Base-by-base conservation (phyloP, 352 stramenopile species). In the Phytophthora pini region DNA sequence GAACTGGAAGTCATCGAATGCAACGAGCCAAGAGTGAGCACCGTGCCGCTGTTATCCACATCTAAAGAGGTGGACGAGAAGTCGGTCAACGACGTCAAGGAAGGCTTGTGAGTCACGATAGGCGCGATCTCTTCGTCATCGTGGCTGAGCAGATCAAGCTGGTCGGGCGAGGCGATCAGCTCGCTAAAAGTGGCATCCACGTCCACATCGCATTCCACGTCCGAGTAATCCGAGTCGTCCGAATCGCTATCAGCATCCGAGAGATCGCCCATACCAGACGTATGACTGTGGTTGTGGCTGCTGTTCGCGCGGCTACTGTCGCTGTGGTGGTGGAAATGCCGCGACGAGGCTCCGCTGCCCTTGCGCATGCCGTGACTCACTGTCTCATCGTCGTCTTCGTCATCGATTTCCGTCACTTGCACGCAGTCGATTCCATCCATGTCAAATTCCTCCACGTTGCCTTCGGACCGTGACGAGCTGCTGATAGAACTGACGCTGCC, bases 131-230 rank as follows among this genome's bases (percentile, higher is more conserved):
- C 84, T 12, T 92, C 82, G 38, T 90, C 82, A 32, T 90, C 85
- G 45, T 89, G 76, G 10, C 68, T 69, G 11, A 87, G 70, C 5
- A 88, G 65, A 24, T 91, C 76, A 22, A 89, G 51, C 17, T 77
- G 74, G 48, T 88, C 82, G 0, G 86, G 76, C 29, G 80, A 68
- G 12, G 78, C 70, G 53, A 95, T 90, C 7, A 94, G 79, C 20
- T 95, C 87, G 26, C 93, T 88, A 39, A 96, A 95, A 12, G 91
- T 96, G 29, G 80, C 80, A 32, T 96, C 84, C 3, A 96, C 82
- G 51, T 96, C 88, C n/a, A 96, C 88, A 56, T 96, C 87, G 39
- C 51, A 77, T 55, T 94, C 83, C 3, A 92, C 88, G 51, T 96
- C 88, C 17, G 83, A 93, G 64, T 96, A 95, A 61, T 86, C 78